Conservation (phyloP, 805 yeast genomes). For the Scheffersomyces stipitis region DNA sequence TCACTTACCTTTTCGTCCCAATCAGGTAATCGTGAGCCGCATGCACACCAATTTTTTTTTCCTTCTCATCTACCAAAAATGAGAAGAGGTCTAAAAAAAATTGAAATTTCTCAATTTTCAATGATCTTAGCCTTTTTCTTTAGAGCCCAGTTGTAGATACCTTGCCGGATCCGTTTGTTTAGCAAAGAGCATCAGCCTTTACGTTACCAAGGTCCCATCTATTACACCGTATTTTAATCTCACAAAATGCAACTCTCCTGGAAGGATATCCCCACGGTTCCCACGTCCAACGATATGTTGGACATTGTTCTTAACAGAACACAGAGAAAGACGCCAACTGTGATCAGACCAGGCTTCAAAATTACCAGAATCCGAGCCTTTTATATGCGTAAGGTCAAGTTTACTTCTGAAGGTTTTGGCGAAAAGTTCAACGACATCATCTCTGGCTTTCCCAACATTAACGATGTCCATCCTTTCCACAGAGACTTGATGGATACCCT, state of each 20-base stretch:
- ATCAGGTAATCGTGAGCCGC: conserved; percentile 11
- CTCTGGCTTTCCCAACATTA: conserved; percentile 90
- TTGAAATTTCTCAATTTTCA: too few relatives aligned
- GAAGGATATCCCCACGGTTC: conserved; percentile 97
- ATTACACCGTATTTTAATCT: too few relatives aligned
- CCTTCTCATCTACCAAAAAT: too few relatives aligned
- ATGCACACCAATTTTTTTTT: conserved; percentile 10
- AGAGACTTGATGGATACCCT: conserved; percentile 96
- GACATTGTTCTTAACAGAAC: conserved; percentile 97
- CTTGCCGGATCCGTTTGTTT: too few relatives aligned
- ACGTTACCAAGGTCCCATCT: too few relatives aligned
- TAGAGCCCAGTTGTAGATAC: too few relatives aligned
- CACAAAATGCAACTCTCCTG: conserved; percentile 92
- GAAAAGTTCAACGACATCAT: conserved; percentile 88
- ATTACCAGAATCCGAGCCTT: conserved; percentile 95
- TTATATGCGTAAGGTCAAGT: conserved; percentile 97
- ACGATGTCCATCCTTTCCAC: conserved; percentile 98
- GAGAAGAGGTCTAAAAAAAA: conserved; percentile 9
- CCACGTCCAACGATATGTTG: conserved; percentile 87
- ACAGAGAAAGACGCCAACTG: conserved; percentile 99
- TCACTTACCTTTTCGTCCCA: conserved; percentile 2
- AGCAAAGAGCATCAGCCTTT: too few relatives aligned
- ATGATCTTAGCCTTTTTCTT: too few relatives aligned
- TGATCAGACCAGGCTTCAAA: conserved; percentile 92
- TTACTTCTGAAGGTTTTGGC: conserved; percentile 92